Percentiles rank a stretch among this genome's conserved stretches.
These are phyloP conservation scores for Nigrospora sphaerica DNA, from an alignment of 2,329 filamentous ascomycete species.

Conservation along the genomic window DNA sequence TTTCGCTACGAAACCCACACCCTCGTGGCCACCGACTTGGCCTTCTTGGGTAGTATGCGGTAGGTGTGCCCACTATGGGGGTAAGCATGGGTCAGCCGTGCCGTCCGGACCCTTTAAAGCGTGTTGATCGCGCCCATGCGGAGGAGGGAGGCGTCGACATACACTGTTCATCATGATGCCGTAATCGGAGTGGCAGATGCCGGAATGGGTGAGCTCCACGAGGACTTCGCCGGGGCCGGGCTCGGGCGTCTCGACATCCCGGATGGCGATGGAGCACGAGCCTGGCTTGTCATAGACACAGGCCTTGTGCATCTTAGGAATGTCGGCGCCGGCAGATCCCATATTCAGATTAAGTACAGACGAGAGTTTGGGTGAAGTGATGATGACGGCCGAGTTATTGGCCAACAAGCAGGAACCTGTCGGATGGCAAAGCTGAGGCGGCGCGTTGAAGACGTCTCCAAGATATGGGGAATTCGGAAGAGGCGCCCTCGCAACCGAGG, in stretches of 20 bases:
- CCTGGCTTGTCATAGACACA: background rate
- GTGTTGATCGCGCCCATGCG: background rate
- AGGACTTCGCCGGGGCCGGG: constrained; percentile 3
- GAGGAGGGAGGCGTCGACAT: background rate
- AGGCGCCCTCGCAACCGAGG: too few species aligned
- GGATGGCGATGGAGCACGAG: background rate
- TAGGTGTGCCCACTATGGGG: constrained; percentile 35
- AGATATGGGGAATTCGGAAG: too few species aligned
- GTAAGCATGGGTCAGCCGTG: background rate
- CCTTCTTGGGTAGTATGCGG: constrained; percentile 51
- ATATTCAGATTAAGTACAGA: too few species aligned
- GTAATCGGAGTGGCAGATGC: constrained; percentile 7
- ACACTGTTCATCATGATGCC: constrained; percentile 3
- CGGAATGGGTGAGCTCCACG: constrained; percentile 2
- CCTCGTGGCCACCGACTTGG: constrained; percentile 65
- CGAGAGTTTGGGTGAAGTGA: too few species aligned
- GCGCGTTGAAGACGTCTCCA: too few species aligned
- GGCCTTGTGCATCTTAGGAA: constrained; percentile 1
- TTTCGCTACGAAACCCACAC: constrained; percentile 58
- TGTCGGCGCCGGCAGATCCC: background rate
- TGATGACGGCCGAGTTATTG: too few species aligned
- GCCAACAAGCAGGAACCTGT: too few species aligned
- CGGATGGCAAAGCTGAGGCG: too few species aligned
- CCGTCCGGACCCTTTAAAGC: too few species aligned
- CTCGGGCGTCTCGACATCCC: background rate